These are phyloP conservation scores for Pseudogymnoascus sp. DNA, from an alignment of 2,329 filamentous ascomycete genomes.

Conservation along the genomic window DNA sequence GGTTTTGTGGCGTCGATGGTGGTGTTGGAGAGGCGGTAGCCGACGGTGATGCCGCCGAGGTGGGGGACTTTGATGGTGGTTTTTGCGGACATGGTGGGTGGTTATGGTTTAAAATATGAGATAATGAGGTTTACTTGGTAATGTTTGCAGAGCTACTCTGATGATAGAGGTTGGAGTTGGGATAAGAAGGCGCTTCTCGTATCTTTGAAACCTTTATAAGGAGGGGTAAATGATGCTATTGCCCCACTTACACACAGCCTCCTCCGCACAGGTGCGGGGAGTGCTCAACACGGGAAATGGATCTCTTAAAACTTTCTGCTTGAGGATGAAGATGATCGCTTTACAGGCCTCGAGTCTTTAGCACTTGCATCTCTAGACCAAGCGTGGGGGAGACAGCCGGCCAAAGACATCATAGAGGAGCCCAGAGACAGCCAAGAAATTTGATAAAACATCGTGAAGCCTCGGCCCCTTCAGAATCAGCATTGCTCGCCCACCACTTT, in stretches of 20 bases:
- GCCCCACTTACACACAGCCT: not conserved
- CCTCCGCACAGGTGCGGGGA: not conserved
- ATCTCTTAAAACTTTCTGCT: not conserved
- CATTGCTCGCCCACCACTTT: not conserved
- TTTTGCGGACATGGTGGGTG: conserved; percentile 30
- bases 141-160: not conserved
- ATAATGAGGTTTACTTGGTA: not conserved
- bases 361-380: not conserved
- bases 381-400: not conserved
- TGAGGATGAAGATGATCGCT: not conserved
- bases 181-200: not conserved
- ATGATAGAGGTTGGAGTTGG: not conserved
- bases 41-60: conserved; percentile 42
- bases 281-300: not conserved
- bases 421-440: not conserved
- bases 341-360: not conserved
- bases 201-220: not conserved
- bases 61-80: conserved; percentile 42
- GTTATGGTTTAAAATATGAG: not conserved
- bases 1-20: conserved; percentile 45
- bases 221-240: not conserved
- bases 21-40: conserved; percentile 35
- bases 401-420: not conserved
- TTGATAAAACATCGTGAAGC: not conserved
- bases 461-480: not conserved